Evolutionary conservation across 345 rosid species (phyloP).

Genomic region (Pelargonium nanum): DNA sequence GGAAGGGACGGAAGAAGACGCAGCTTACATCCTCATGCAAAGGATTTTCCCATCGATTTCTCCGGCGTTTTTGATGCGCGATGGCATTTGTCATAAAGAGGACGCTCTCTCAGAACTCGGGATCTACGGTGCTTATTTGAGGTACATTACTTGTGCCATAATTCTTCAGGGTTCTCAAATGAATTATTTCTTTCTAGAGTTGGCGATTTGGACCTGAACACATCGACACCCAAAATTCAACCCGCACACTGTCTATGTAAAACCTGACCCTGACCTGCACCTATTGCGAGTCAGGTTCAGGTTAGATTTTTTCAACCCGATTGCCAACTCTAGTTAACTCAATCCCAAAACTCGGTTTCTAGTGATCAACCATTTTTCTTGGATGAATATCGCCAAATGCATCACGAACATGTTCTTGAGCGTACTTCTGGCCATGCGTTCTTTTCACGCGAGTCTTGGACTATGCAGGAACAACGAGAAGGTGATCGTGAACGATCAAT

Average conservation of each 20-base stretch:
- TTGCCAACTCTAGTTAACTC: background rate
- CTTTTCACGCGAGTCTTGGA: background rate
- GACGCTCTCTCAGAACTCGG: constrained; percentile 89
- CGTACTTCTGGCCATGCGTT: no score
- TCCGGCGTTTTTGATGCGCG: constrained; percentile 55
- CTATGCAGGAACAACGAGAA: constrained; percentile 69
- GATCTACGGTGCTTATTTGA: constrained; percentile 67
- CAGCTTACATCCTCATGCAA: constrained; percentile 97
- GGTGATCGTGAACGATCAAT: constrained; percentile 60
- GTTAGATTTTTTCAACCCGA: no score
- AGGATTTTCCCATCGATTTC: constrained; percentile 74
- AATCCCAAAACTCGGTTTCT: background rate
- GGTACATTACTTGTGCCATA: constrained; percentile 27
- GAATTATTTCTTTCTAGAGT: no score
- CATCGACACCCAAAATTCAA: no score
- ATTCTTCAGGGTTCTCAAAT: background rate
- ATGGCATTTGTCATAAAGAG: constrained; percentile 62
- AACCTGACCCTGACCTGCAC: no score
- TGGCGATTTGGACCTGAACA: no score
- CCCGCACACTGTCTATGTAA: no score
- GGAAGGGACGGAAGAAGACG: constrained; percentile 58
- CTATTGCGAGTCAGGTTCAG: no score
- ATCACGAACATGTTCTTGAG: background rate
- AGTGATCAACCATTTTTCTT: background rate
- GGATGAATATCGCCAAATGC: background rate